Percentiles rank a stretch among this genome's conserved stretches.
Conservation (phyloP, 371 early-diverging fungal species). For the Mucor racemosus region DNA sequence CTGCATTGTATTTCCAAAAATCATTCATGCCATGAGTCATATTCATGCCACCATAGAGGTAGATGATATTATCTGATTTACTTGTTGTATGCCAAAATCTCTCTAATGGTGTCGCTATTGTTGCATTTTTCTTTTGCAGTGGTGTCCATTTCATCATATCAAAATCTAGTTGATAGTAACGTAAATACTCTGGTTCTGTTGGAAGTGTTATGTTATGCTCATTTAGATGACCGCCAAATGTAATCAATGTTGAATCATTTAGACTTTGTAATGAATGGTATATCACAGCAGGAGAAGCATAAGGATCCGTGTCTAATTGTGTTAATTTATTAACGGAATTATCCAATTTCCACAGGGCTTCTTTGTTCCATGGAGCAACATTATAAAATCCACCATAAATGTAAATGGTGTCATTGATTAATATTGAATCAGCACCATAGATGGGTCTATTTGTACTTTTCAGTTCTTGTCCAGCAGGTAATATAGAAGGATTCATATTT, state of each 20-base stretch:
- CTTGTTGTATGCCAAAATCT: conserved; percentile 39
- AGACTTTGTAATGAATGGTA: conserved; percentile 24
- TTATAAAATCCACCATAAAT: conserved; percentile 41
- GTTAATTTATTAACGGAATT: conserved; percentile 5
- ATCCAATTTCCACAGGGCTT: conserved; percentile 35
- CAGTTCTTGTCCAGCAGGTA: conserved; percentile 33
- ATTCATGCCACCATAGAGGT: conserved; percentile 42
- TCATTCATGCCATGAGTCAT: conserved; percentile 22
- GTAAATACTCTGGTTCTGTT: conserved; percentile 22
- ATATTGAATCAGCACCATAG: conserved; percentile 32
- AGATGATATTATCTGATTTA: conserved; percentile 6
- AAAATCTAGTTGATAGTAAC: conserved; percentile 32
- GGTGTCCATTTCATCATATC: conserved; percentile 29
- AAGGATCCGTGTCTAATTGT: conserved; percentile 37
- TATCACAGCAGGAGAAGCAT: conserved; percentile 36
- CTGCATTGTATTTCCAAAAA: conserved; percentile 21
- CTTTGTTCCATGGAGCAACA: conserved; percentile 39
- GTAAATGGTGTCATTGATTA: conserved; percentile 31
- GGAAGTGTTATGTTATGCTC: not conserved
- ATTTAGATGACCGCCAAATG: conserved; percentile 39
- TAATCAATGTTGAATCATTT: conserved; percentile 14
- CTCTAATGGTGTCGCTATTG: conserved; percentile 25
- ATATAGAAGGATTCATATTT: not conserved
- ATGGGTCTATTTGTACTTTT: conserved; percentile 35
- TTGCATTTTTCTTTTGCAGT: conserved; percentile 24